Percentiles rank a stretch among this genome's conserved stretches.
Conservation (phyloP, 257 asterid genomes). For the Fraxinus quadrangulata region DNA sequence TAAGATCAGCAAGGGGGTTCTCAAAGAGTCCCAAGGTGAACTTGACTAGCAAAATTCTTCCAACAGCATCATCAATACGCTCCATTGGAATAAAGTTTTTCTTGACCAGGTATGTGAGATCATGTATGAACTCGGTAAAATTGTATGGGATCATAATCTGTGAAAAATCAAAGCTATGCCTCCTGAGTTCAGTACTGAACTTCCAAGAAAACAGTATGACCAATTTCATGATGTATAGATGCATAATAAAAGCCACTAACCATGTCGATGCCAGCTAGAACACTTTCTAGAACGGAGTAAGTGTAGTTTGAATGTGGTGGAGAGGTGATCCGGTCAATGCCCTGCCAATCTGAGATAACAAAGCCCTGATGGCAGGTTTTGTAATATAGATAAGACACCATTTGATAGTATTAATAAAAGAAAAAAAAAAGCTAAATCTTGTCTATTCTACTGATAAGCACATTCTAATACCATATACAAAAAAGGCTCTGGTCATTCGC, state of each 20-base stretch:
- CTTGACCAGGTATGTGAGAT: slow-evolving; percentile 69
- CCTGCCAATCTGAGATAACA: slow-evolving; percentile 91
- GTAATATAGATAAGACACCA: background rate
- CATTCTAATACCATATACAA: too few species aligned
- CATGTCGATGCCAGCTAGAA: slow-evolving; percentile 87
- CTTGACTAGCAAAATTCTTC: slow-evolving; percentile 71
- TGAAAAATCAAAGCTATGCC: slow-evolving; percentile 24
- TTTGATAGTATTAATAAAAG: background rate
- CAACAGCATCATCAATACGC: slow-evolving; percentile 87
- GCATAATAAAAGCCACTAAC: slow-evolving; percentile 34
- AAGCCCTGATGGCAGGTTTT: slow-evolving; percentile 56
- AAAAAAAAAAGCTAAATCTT: background rate
- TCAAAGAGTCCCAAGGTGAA: slow-evolving; percentile 90
- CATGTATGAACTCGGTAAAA: slow-evolving; percentile 70
- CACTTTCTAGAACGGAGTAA: slow-evolving; percentile 70
- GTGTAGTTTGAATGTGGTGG: slow-evolving; percentile 81
- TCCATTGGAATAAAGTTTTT: slow-evolving; percentile 57
- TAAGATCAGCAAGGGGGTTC: slow-evolving; percentile 78
- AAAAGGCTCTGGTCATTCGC: slow-evolving; percentile 1
- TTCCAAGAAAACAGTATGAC: slow-evolving; percentile 11
- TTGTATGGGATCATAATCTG: slow-evolving; percentile 84
- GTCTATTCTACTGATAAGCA: background rate
- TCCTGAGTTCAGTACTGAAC: background rate
- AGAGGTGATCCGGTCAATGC: slow-evolving; percentile 73
- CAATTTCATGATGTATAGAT: slow-evolving; percentile 2